Evolutionary conservation across 2,329 filamentous ascomycete species (phyloP).

Genomic region (Sphaerostilbella broomeana): DNA sequence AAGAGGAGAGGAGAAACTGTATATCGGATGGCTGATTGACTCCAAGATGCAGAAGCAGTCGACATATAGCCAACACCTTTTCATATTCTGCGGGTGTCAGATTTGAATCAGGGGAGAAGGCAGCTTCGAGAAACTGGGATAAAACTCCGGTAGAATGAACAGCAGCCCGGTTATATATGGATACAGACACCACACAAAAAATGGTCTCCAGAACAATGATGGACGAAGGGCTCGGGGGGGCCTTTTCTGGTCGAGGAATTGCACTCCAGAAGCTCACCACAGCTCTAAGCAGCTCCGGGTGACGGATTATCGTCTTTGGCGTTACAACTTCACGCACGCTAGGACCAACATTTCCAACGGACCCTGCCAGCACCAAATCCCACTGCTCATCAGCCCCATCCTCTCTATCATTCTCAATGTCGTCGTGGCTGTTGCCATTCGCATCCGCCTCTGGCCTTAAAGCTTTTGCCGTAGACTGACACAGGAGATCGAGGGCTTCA

Average conservation of each 20-base stretch:
- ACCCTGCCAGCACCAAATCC: slow-evolving; percentile 32
- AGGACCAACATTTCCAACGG: slow-evolving; percentile 31
- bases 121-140: slow-evolving; percentile 57
- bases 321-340: slow-evolving; percentile 44
- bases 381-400: slow-evolving; percentile 32
- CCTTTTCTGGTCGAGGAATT: slow-evolving; percentile 43
- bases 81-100: slow-evolving; percentile 50
- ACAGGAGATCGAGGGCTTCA: slow-evolving; percentile 64
- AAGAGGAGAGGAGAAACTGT: slow-evolving; percentile 58
- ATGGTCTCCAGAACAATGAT: slow-evolving; percentile 62
- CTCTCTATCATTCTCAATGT: slow-evolving; percentile 22
- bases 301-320: slow-evolving; percentile 47
- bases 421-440: background rate
- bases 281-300: slow-evolving; percentile 56
- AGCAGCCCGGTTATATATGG: slow-evolving; percentile 61
- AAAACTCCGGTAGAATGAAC: slow-evolving; percentile 68
- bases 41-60: slow-evolving; percentile 64
- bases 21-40: slow-evolving; percentile 77
- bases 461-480: slow-evolving; percentile 42
- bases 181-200: slow-evolving; percentile 49
- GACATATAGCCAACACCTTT: slow-evolving; percentile 60
- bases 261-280: slow-evolving; percentile 59
- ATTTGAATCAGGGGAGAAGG: slow-evolving; percentile 47
- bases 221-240: slow-evolving; percentile 46
- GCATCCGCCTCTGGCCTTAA: slow-evolving; percentile 27